These are phyloP conservation scores for Colletotrichum noveboracense DNA, from an alignment of 2,329 filamentous ascomycete species.

Conservation along the genomic window DNA sequence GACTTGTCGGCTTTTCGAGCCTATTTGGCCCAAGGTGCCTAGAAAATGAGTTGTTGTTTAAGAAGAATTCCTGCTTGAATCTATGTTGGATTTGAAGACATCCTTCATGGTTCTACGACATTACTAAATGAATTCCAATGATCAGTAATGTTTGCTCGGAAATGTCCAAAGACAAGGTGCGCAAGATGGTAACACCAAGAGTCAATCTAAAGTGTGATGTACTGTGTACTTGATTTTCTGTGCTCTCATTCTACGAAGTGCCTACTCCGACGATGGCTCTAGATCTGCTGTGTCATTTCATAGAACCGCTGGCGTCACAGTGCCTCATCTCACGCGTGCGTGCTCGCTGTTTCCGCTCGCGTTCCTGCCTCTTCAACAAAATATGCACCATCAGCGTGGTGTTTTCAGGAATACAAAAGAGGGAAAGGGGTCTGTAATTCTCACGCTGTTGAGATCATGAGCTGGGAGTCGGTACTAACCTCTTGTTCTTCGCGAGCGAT, in stretches of 20 bases:
- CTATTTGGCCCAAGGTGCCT: not conserved
- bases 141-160: not conserved
- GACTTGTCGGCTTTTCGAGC: not conserved
- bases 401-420: not conserved
- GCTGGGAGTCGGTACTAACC: not conserved
- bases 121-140: not conserved
- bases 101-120: not conserved
- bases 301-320: not conserved
- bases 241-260: accelerated
- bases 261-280: not conserved
- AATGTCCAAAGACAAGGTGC: not conserved
- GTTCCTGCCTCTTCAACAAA: not conserved
- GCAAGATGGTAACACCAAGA: not conserved
- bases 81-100: not conserved
- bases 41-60: not conserved
- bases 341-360: not conserved
- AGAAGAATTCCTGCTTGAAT: not conserved
- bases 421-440: not conserved
- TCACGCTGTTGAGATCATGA: not conserved
- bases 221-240: not conserved
- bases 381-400: not conserved
- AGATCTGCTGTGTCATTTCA: not conserved
- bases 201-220: accelerated
- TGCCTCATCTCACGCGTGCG: not conserved
- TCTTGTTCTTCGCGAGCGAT: not conserved